Evolutionary conservation across 1,284 basidiomycete species (phyloP).

Genomic region (Sanghuangporus sanghuang): DNA sequence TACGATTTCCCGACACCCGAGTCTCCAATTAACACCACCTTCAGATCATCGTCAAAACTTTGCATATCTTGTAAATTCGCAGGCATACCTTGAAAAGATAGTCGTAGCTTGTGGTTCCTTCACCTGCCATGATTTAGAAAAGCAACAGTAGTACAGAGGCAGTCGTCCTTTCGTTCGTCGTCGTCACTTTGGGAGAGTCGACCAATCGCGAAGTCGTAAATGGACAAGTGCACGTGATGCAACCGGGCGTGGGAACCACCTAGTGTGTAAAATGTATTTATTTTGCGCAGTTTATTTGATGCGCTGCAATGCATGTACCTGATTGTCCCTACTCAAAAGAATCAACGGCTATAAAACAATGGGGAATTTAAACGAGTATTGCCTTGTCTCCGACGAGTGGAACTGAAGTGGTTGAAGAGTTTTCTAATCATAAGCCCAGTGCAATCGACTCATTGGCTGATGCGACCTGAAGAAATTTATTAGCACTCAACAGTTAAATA

Average conservation of each 20-base stretch:
- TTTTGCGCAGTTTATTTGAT: too few relatives aligned
- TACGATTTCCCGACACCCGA: slow-evolving; percentile 98
- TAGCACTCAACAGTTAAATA: too few relatives aligned
- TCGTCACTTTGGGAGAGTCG: not conserved
- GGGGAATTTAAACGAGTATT: too few relatives aligned
- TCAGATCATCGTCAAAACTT: not conserved
- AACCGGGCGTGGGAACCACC: not conserved
- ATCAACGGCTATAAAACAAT: too few relatives aligned
- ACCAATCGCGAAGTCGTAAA: not conserved
- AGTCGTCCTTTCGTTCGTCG: not conserved
- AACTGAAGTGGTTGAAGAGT: too few relatives aligned
- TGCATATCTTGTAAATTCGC: not conserved
- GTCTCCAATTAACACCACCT: slow-evolving; percentile 98
- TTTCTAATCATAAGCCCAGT: too few relatives aligned
- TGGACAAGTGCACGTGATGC: not conserved
- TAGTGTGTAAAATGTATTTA: not conserved
- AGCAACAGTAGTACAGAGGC: not conserved
- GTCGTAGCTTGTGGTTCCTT: slow-evolving; percentile 13
- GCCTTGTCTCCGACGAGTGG: too few relatives aligned
- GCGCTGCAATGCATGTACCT: too few relatives aligned
- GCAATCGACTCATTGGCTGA: too few relatives aligned
- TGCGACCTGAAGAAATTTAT: too few relatives aligned
- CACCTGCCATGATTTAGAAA: slow-evolving; percentile 10
- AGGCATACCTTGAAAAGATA: slow-evolving; percentile 17
- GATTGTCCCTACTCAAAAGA: too few relatives aligned